Evolutionary conservation across 192 early-diverging fungal species (phyloP).

Genomic region (Phlyctochytrium planicorne): DNA sequence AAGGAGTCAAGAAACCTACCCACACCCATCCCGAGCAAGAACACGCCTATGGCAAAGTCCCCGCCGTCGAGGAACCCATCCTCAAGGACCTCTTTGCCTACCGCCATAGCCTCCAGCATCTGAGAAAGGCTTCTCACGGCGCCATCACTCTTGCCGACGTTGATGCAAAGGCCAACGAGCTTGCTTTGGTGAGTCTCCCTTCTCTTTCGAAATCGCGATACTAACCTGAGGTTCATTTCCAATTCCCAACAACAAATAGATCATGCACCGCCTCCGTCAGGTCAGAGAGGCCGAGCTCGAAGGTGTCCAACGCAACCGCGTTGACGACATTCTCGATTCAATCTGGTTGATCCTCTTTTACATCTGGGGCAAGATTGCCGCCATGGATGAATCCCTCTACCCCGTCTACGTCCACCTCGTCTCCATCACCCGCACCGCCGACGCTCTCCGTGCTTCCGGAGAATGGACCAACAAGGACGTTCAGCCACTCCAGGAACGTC

Average conservation of each 20-base stretch:
- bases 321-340: slow-evolving; percentile 23
- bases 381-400: slow-evolving; percentile 22
- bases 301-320: slow-evolving; percentile 9
- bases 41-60: no score
- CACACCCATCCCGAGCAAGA: no score
- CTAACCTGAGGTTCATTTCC: not conserved
- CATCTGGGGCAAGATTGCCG: slow-evolving; percentile 26
- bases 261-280: slow-evolving; percentile 11
- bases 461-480: slow-evolving; percentile 25
- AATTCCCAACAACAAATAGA: not conserved
- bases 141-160: slow-evolving; percentile 23
- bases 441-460: slow-evolving; percentile 15
- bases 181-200: not conserved
- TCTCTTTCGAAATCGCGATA: not conserved
- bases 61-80: slow-evolving; percentile 24
- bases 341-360: slow-evolving; percentile 32
- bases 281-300: not conserved
- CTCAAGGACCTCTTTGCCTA: slow-evolving; percentile 23
- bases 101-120: slow-evolving; percentile 14
- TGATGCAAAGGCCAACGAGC: slow-evolving; percentile 25
- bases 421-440: slow-evolving; percentile 19
- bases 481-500: slow-evolving; percentile 14
- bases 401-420: slow-evolving; percentile 30
- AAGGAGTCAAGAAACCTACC: no score
- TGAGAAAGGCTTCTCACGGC: slow-evolving; percentile 17